Evolutionary conservation across 1,284 basidiomycete species (phyloP).

Genomic region (Crepidotus sp.): DNA sequence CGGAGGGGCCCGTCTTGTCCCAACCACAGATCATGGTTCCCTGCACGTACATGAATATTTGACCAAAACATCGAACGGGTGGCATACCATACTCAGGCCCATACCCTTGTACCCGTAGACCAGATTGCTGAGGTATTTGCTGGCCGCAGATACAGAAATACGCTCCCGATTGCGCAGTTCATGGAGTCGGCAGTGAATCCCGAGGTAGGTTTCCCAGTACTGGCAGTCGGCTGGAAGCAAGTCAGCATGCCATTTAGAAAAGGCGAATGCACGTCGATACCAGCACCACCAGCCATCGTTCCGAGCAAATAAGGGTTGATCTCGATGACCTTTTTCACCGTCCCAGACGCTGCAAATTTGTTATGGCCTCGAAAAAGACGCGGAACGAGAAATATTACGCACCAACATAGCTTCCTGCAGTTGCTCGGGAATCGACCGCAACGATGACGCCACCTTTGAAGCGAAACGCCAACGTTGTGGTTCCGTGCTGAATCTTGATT

Average conservation of each 20-base stretch:
- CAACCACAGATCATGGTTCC: conserved; percentile 99
- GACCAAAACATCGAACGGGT: neutral
- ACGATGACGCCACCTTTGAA: conserved; percentile 97
- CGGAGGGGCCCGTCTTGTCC: conserved; percentile 99
- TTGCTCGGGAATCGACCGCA: conserved; percentile 95
- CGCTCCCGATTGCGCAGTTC: conserved; percentile 96
- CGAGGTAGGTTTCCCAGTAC: conserved; percentile 98
- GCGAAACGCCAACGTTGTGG: conserved; percentile 96
- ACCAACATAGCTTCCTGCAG: conserved; percentile 96
- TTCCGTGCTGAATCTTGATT: conserved; percentile 99
- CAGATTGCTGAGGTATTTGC: conserved; percentile 95
- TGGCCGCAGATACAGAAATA: conserved; percentile 97
- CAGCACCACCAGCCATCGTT: conserved; percentile 98
- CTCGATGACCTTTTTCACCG: conserved; percentile 98
- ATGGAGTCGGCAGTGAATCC: conserved; percentile 94
- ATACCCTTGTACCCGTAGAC: conserved; percentile 99
- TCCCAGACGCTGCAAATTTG: conserved; percentile 67
- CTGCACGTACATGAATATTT: conserved; percentile 32
- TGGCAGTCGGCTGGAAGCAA: conserved; percentile 72
- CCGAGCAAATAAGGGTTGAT: conserved; percentile 98
- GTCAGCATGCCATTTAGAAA: neutral
- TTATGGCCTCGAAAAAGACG: conserved; percentile 4
- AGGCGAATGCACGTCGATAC: conserved; percentile 37
- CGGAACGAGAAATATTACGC: conserved; percentile 22
- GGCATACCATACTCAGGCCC: conserved; percentile 91